A percentile compares a stretch with the other conserved stretches of the same genome.
phyloP scores from a whole-genome alignment of 768 basidiomycete genomes.

The Zangia roseola region DNA sequence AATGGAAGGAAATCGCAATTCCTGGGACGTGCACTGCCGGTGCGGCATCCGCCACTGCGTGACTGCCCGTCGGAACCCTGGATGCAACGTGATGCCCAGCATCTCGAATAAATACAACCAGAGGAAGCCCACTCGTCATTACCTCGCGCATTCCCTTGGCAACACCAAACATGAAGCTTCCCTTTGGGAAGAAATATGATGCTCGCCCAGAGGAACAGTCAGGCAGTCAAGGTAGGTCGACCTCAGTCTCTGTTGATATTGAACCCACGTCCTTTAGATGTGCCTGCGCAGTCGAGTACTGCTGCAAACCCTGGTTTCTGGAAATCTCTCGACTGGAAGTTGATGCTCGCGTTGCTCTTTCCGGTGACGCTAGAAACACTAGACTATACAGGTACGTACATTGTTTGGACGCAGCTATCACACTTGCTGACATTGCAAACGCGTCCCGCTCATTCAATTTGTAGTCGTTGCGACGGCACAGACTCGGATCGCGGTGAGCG shows the following conservation, averaged over 20 bases:
- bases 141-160: background rate
- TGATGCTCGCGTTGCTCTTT: conserved; percentile 37
- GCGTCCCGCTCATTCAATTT: background rate
- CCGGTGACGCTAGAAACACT: conserved; percentile 42
- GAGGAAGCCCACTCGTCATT: background rate
- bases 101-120: background rate
- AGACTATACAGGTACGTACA: conserved; percentile 30
- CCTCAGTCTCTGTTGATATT: conserved; percentile 1
- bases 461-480: conserved; percentile 54
- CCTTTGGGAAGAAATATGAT: conserved; percentile 6
- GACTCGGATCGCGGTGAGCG: conserved; percentile 46
- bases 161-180: conserved; percentile 9
- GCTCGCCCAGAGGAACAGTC: background rate
- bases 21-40: background rate
- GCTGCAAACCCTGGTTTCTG: conserved; percentile 31
- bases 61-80: background rate
- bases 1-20: background rate
- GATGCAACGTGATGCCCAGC: background rate
- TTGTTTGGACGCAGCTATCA: no score
- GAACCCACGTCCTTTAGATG: background rate
- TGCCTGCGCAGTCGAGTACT: background rate
- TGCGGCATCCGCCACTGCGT: background rate
- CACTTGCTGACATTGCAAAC: background rate
- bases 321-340: conserved; percentile 27
- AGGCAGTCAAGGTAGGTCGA: conserved; percentile 5